Evolutionary conservation across 1,284 basidiomycete species (phyloP), one percentile per base, ranked within the genome.

Genomic region (Austroboletus niveus): DNA sequence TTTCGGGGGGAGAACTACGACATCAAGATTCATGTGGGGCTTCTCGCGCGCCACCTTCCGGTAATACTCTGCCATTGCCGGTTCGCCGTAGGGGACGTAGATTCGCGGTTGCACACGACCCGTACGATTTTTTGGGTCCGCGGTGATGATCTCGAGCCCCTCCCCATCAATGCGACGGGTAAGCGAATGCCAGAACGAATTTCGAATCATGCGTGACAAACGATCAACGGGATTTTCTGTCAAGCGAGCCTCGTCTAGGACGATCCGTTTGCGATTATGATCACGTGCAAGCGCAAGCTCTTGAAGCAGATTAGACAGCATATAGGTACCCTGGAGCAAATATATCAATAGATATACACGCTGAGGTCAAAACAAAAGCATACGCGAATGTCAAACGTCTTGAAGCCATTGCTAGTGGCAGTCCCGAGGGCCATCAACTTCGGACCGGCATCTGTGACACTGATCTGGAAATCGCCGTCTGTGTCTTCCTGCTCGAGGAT

Each of bases 401-500:
- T 97, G 84, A 94, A 97, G 4, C 95, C 96, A 72, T 99, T 98
- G 70, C 92, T 95, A 27, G 93, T 94, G 5, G 94, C 94, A 0
- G 97, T 99, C 20, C 97, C 96, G 52, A 99, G 81, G 0, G 93
- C 85, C 77, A 99, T 88, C 63, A 98, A 81, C 75, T 99, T 99
- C 11, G 96, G 97, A 7, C 96, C 96, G 54, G 93, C 92, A 69
- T 99, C 96, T 20, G 92, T 95, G 65, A 98, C 85, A 59, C 92
- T 94, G 64, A 99, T 98, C 74, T 98, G 89, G 69, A 95, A 94
- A 72, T 99, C 94, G 44, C 90, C 90, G 60, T 99, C 94, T 5
- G 96, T 98, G 70, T 99, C 96, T 68, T 99, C 96, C 69, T 99
- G 97, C 69, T 97, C 94, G 32, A 99, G 85, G 7, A 99, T 86